Evolutionary conservation across 345 rosid species (phyloP), one percentile per base, ranked within the genome.

Genomic region (Eutrema japonicum): DNA sequence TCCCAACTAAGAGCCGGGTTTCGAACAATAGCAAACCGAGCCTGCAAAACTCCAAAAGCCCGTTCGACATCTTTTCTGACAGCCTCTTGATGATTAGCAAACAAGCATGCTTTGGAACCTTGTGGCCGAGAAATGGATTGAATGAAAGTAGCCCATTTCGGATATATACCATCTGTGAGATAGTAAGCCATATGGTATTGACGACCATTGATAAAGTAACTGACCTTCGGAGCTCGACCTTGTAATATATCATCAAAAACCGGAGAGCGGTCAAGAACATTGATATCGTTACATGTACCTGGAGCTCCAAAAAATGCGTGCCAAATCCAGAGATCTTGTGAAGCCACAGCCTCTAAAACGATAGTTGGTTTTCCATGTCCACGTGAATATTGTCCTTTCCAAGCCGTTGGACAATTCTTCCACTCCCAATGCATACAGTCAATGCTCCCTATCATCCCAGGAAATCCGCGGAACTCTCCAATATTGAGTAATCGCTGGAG

Each of bases 221-320:
- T 53, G 36, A 30, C 1, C 7, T 29, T 29, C 29, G 6, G 36
- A 29, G 37, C 16, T 10, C 26, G 2, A 11, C 58, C 37, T 53
- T 53, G 37, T 53, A 29, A 6, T 27, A 53, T 29, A 53, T 30
- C 58, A 27, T 53, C 58, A 53, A 53, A 53, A 16, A 53, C 35
- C 1, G 37, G 16, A 29, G 58, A 53, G 3, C 58, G 16, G 1
- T 52, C 57, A 52, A 52, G 57, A 52, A 52, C 57, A 52, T 29
- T 49, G 0, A 52, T 52, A 52, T 52, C 35, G 27, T 27, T 52
- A 2, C 2, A 26, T 10, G 13, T 26, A 8, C 35, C 7, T 11
- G 35, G 57, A 52, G 6, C 35, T 10, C n/a, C 35, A 18, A 18
- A 18, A 18, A 18, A n/a, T 18, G 22, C 22, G 22, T 18, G 22